These are phyloP conservation scores for Austropuccinia psidii DNA, from an alignment of 1,284 basidiomycete genomes.

Conservation along the genomic window DNA sequence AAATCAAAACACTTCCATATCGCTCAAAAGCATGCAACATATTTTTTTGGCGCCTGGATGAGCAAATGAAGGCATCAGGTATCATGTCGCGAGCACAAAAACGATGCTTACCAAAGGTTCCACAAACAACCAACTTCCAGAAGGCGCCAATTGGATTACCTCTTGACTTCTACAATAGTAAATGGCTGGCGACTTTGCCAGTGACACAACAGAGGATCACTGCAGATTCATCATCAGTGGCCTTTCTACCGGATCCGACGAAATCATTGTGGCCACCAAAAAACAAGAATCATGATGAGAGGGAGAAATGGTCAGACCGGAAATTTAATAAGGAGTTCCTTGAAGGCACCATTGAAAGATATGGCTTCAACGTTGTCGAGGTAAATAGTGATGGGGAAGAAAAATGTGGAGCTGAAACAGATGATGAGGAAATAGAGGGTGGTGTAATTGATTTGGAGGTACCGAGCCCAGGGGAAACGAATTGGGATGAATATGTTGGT, in stretches of 20 bases:
- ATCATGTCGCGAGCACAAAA: not conserved
- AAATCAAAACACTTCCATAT: conserved; percentile 5
- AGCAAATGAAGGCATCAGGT: not conserved
- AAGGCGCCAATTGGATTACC: conserved; percentile 16
- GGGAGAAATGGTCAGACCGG: not conserved
- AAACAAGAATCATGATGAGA: not conserved
- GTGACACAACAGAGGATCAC: not conserved
- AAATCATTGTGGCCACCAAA: not conserved
- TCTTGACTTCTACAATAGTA: conserved; percentile 13
- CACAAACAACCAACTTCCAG: not conserved
- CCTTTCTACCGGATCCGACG: not conserved
- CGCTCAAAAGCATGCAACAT: not conserved
- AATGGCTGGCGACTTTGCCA: not conserved
- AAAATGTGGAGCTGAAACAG: no score
- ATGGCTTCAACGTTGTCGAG: no score
- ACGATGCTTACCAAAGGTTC: not conserved
- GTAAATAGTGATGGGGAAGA: no score
- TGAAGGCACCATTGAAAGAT: no score
- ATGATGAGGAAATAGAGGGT: no score
- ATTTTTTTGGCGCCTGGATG: conserved; percentile 9
- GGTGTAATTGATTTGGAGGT: no score
- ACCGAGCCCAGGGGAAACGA: no score
- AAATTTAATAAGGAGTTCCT: conserved; percentile 4
- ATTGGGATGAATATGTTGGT: no score
- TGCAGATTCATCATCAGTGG: not conserved